Base-by-base conservation (phyloP, 2,329 filamentous ascomycete species). In the Pyrenophora tritici-repentis region DNA sequence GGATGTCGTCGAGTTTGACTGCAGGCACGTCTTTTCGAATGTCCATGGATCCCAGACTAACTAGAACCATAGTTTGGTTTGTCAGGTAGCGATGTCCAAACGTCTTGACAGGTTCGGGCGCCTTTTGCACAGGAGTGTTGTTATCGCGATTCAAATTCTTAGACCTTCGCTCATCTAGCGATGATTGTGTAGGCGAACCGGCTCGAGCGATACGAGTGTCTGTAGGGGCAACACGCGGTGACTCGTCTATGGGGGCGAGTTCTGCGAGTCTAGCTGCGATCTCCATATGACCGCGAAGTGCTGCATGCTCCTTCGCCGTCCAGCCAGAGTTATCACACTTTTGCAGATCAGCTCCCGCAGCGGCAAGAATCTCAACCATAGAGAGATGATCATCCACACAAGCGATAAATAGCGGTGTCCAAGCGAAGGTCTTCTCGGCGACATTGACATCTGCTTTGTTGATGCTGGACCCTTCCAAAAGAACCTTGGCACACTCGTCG, bases 21-120 rank as follows among this genome's bases (percentile, higher is more conserved):
- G 93, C 86, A 38, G 90, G 85, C 4, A 87, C 78, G 29, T 85
- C 82, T 75, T 94, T 96, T 47, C 91, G 85, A 76, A 90, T 89
- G 69, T 99, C 94, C 90, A 97, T 96, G 0, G 90, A 93, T 0
- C 94, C 94, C 7, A 99, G 78, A 66, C 91, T 97, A 63, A 99
- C 92, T 41, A 97, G 80, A 3, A 99, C 84, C 79, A 99, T 86
- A 56, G 90, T 90, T 65, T 96, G 87, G 43, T 95, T 85, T 14
- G 86, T 95, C 42, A 99, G 82, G 74, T 97, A 99, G 46, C 93
- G 86, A 78, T 99, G 94, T 48, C 94, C 94, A 73, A 97, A 99
- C 1, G 91, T 90, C 75, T 97, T 97, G 59, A 97, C 84, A 4
- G 92, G 88, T 58, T 97, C 91, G 2, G 86, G 78, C 6, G 81